Base-by-base conservation (phyloP, 176 grass and related monocot species). In the Triticum monococcum region DNA sequence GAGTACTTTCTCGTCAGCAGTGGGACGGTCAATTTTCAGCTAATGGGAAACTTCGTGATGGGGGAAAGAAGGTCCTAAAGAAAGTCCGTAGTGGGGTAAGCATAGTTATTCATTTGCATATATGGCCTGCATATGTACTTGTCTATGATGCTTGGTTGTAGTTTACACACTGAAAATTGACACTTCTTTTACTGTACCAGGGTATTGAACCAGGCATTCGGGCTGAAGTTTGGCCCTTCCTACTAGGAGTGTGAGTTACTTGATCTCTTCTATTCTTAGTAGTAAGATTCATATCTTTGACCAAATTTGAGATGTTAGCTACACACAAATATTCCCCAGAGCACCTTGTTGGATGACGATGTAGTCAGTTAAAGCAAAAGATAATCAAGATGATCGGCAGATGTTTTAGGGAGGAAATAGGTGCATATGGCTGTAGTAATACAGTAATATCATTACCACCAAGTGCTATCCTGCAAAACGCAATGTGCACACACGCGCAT, bases 31-130 rank as follows among this genome's bases (percentile, higher is more conserved):
- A 87, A 17, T 99, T 99, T 92, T 93, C 87, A 9, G 61, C 87
- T 67, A 92, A 92, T 54, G 97, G 97, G 54, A 99, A 85, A 75
- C 89, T 96, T 85, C 92, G 88, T 82, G 92, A 94, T 91, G 92
- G 97, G 50, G 97, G 97, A 66, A 82, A 86, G 56, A 94, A 99
- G 81, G 91, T 99, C 84, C 87, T 99, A 77, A 99, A 99, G 84
- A 96, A 94, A 99, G 92, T 96, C 63, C 92, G 97, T 70, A 96
- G 92, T 78, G 97, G 97, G 83, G 97, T 99, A 88, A 94, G 90
- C 86, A 60, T 76, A 50, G 12, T 81, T 81, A 45, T 77, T 77
- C 18, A 67, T 88, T 77, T 77, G 61, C 17, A 71, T 62, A 30
- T 9, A 10, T 84, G 16, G 38, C 5, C 20, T 69, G 46, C 36